A percentile compares a stretch with the other conserved stretches of the same genome.
These are phyloP conservation scores for Blechomonas ayalai DNA, from an alignment of 208 protist species.

Conservation along the genomic window DNA sequence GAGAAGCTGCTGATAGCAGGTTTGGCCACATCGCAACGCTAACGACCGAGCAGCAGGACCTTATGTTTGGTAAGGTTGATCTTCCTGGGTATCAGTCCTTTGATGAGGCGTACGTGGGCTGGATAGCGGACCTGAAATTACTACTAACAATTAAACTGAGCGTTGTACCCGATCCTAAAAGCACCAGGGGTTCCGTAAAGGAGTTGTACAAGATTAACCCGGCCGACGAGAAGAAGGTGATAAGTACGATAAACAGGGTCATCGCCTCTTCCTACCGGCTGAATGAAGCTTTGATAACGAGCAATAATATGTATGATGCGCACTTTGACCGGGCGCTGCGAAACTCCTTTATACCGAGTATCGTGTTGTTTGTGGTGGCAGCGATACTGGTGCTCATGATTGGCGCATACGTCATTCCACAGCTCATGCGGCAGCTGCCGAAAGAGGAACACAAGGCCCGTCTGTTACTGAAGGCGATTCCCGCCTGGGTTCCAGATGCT, in stretches of 20 bases:
- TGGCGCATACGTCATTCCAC: constrained; percentile 2
- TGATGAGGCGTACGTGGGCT: too few species aligned
- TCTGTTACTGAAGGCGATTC: constrained; percentile 14
- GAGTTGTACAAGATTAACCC: too few species aligned
- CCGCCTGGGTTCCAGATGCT: constrained; percentile 5
- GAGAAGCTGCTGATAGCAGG: background rate
- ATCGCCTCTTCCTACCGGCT: too few species aligned
- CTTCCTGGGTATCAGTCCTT: too few species aligned
- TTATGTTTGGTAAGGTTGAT: too few species aligned
- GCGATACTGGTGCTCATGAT: background rate
- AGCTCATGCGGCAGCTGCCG: background rate
- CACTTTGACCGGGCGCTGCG: background rate
- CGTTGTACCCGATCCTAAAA: too few species aligned
- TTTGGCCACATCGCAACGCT: constrained; percentile 1
- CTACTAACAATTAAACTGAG: too few species aligned
- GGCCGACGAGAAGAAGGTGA: too few species aligned
- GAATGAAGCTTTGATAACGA: too few species aligned
- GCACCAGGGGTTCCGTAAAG: too few species aligned
- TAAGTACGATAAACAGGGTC: too few species aligned
- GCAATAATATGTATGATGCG: background rate
- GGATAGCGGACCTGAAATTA: too few species aligned
- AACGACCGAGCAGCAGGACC: background rate
- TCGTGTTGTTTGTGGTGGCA: constrained; percentile 4
- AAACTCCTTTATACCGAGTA: background rate
- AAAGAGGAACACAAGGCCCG: constrained; percentile 12